Evolutionary conservation across 1,284 basidiomycete genomes (phyloP).

Genomic region (Lentinula novae-zelandiae): DNA sequence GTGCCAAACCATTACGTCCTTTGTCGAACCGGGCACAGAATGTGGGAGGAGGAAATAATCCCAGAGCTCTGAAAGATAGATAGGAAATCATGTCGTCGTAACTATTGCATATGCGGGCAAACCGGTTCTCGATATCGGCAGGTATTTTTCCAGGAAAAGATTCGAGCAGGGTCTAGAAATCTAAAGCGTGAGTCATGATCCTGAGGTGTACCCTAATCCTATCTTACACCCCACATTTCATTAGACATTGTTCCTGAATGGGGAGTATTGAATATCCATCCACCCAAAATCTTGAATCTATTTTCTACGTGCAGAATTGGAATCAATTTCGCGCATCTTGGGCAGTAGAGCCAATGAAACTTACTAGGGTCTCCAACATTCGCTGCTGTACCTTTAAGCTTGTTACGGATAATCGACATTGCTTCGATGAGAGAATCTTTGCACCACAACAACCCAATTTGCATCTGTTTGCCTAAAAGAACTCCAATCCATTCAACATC

Average conservation of each 20-base stretch:
- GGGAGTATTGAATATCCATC: conserved; percentile 26
- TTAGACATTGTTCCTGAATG: too few species aligned
- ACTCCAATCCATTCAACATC: conserved; percentile 18
- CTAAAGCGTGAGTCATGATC: background rate
- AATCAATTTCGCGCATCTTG: background rate
- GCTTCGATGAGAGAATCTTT: conserved; percentile 28
- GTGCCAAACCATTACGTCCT: conserved; percentile 3
- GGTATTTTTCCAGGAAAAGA: conserved; percentile 10
- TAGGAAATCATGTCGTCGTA: conserved; percentile 27
- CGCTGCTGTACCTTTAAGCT: conserved; percentile 9
- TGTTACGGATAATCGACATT: conserved; percentile 16
- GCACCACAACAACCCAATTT: conserved; percentile 22
- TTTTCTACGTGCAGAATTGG: conserved; percentile 14
- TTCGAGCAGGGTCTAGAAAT: background rate
- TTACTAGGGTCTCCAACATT: conserved; percentile 16
- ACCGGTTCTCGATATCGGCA: conserved; percentile 26
- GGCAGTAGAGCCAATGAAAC: background rate
- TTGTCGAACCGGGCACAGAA: conserved; percentile 14
- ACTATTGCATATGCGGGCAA: conserved; percentile 28
- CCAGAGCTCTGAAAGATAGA: conserved; percentile 24
- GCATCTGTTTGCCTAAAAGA: conserved; percentile 7
- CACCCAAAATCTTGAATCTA: conserved; percentile 22
- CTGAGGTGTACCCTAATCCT: background rate
- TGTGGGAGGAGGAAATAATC: conserved; percentile 17
- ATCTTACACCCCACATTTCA: conserved; percentile 29